phyloP scores from a whole-genome alignment of 495 filamentous ascomycete species.

The Talaromyces wortmannii region DNA sequence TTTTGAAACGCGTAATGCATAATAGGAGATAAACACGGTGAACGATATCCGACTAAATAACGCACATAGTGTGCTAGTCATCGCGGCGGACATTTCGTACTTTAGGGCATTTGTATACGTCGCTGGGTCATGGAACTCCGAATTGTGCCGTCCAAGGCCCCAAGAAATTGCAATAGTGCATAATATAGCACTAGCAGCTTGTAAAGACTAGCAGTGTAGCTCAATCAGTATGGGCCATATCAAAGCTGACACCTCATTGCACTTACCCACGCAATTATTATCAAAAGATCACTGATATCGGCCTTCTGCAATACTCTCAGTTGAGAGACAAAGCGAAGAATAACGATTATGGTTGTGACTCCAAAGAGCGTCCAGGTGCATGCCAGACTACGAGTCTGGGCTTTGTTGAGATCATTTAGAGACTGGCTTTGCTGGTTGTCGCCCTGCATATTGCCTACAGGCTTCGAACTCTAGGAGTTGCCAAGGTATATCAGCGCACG shows the following conservation, averaged over 20 bases:
- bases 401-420: not conserved
- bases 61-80: not conserved
- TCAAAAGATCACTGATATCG: not conserved
- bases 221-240: not conserved
- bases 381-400: not conserved
- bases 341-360: not conserved
- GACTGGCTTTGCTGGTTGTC: not conserved
- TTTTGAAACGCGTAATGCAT: not conserved
- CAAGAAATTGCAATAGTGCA: not conserved
- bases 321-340: conserved; percentile 2
- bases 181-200: not conserved
- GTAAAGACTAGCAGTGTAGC: not conserved
- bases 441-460: not conserved
- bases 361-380: not conserved
- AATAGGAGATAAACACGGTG: not conserved
- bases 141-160: not conserved
- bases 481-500: not conserved
- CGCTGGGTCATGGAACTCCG: not conserved
- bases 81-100: not conserved
- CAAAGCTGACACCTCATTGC: not conserved
- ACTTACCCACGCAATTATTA: conserved; percentile 4
- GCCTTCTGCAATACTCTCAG: not conserved
- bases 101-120: not conserved
- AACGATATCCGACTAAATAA: not conserved
- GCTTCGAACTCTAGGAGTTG: not conserved